Conservation (phyloP, 305 asterid genomes). For the Fraxinus albicans region DNA sequence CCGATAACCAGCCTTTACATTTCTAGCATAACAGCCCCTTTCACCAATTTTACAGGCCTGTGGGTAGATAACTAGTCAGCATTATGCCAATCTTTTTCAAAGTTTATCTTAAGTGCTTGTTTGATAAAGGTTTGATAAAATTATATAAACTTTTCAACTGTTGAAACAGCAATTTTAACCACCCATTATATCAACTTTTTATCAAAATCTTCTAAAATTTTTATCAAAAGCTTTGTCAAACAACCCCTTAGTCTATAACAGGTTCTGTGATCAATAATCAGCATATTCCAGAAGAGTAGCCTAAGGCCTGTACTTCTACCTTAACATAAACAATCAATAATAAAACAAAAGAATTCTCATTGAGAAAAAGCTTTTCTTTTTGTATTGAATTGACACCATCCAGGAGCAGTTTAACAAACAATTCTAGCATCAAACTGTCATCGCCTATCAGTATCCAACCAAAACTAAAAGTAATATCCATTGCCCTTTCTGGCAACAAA, state of each 20-base stretch:
- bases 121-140: neutral
- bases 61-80: neutral
- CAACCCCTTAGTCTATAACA: neutral
- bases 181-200: neutral
- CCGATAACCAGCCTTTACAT: neutral
- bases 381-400: neutral
- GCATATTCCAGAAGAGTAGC: neutral
- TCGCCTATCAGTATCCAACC: slow-evolving; percentile 10
- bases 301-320: slow-evolving; percentile 12
- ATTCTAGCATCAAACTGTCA: neutral
- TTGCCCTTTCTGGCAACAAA: slow-evolving; percentile 17
- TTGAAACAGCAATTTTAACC: neutral
- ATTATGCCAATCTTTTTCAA: neutral
- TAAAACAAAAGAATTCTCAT: neutral
- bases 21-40: neutral
- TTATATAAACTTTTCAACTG: neutral
- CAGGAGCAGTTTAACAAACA: neutral
- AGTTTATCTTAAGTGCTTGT: neutral
- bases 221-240: neutral
- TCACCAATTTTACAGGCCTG: neutral
- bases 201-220: neutral
- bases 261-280: neutral
- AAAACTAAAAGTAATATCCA: neutral
- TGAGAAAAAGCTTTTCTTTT: neutral
- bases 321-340: neutral